Base-by-base conservation (phyloP, 2,329 filamentous ascomycete species). In the Xylaria sp. region DNA sequence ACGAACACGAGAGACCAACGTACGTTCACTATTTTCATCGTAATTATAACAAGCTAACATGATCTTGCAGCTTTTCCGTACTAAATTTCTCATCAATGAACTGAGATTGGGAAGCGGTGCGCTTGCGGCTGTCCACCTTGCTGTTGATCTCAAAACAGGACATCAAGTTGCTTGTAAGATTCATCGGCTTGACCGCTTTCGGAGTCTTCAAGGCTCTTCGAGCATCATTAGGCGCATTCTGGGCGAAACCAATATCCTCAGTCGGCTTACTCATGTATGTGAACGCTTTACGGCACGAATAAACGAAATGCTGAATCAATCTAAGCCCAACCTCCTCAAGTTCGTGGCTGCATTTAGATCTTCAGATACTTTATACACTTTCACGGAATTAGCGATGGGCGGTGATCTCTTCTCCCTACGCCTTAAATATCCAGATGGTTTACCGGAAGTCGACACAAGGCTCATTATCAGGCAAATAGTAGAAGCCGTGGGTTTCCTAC, bases 81-180 rank as follows among this genome's bases (percentile, higher is more conserved):
- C 84, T 51, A 80, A 81, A 12, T 91, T 85, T 72, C 73, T 78
- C 2, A 79, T 91, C 34, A 85, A 81, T 0, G 76, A 82, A 50
- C 84, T 85, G 10, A 76, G 83, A 2, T 80, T 91, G 28, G 89
- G 89, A 4, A 75, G 78, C 41, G 89, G 89, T 6, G 83, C 81
- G 1, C 84, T 84, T 74, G 87, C 86, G 9, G 80, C 80, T 51
- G 86, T 91, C 2, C 84, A 86, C 65, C 80, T 90, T 10, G 88
- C 86, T 5, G 76, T 85, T 2, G 84, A 92, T 18, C 77, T 81
- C 28, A 78, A 77, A 7, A 87, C 85, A 0, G 82, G 84, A 46
- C 84, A 83, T 65, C 91, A 93, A 74, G 72, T 92, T 23, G 90
- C 90, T 12, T 94, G 91, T 81, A 93, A 94, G 74, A 79, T 92